phyloP scores from a whole-genome alignment of 2,329 filamentous ascomycete species.

The Huntiella moniliformis region DNA sequence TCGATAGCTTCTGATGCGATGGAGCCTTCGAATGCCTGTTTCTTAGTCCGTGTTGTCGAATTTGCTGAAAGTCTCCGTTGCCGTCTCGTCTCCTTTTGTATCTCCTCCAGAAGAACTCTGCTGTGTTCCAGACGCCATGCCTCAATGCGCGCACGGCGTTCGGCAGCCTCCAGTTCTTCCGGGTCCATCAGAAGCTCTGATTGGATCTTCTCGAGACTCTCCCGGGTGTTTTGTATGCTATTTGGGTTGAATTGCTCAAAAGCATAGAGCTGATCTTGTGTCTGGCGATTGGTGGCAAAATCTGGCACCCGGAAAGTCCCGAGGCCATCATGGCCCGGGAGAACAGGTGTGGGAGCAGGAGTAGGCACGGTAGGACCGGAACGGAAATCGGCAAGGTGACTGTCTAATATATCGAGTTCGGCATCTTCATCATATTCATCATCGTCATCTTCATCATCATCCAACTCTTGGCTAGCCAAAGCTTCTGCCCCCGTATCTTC shows the following conservation, averaged over 20 bases:
- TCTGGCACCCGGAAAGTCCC: slow-evolving; percentile 61
- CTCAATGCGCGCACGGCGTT: slow-evolving; percentile 72
- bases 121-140: slow-evolving; percentile 86
- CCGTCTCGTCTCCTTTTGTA: slow-evolving; percentile 64
- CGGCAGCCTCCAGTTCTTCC: slow-evolving; percentile 42
- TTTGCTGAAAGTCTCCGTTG: slow-evolving; percentile 40
- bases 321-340: slow-evolving; percentile 84
- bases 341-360: slow-evolving; percentile 41
- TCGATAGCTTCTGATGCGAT: slow-evolving; percentile 8
- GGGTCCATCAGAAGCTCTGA: slow-evolving; percentile 32
- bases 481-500: slow-evolving; percentile 13
- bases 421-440: slow-evolving; percentile 42
- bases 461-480: slow-evolving; percentile 8
- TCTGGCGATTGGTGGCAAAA: slow-evolving; percentile 30
- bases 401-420: slow-evolving; percentile 84
- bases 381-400: slow-evolving; percentile 75
- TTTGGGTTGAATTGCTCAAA: slow-evolving; percentile 73
- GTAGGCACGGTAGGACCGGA: slow-evolving; percentile 27
- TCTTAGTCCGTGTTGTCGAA: slow-evolving; percentile 19
- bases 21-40: neutral
- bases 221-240: slow-evolving; percentile 26
- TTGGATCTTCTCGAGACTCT: slow-evolving; percentile 31
- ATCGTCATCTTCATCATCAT: slow-evolving; percentile 8
- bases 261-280: slow-evolving; percentile 74
- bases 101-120: slow-evolving; percentile 65